phyloP scores from a whole-genome alignment of 345 rosid genomes.

The Passiflora organensis region DNA sequence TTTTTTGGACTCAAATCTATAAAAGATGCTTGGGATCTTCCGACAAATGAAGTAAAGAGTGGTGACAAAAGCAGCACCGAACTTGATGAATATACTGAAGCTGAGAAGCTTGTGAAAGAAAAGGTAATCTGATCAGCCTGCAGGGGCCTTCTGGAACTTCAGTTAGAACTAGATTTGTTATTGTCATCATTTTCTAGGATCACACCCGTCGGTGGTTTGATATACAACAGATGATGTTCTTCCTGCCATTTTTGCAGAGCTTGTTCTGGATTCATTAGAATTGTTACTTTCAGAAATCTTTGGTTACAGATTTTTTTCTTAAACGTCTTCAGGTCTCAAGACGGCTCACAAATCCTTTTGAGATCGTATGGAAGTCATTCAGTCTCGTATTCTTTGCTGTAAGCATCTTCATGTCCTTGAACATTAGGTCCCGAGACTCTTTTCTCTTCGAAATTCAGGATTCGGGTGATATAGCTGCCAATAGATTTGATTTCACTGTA shows the following conservation, averaged over 20 bases:
- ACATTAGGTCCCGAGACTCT: no score
- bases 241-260: no score
- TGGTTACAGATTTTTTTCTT: slow-evolving; percentile 1
- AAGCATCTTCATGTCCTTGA: slow-evolving; percentile 38
- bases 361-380: slow-evolving; percentile 88
- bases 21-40: slow-evolving; percentile 96
- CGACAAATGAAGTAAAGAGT: slow-evolving; percentile 42
- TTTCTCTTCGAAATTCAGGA: no score
- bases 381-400: slow-evolving; percentile 97
- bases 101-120: slow-evolving; percentile 91
- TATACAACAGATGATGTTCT: no score
- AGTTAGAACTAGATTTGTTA: not conserved
- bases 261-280: slow-evolving; percentile 1
- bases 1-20: slow-evolving; percentile 95
- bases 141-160: not conserved
- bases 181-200: not conserved
- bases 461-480: no score
- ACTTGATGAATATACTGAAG: slow-evolving; percentile 82
- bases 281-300: not conserved
- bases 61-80: slow-evolving; percentile 52
- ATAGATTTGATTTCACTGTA: not conserved
- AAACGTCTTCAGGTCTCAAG: slow-evolving; percentile 49
- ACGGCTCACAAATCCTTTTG: slow-evolving; percentile 79
- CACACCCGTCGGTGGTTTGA: no score
- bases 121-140: no score